Percentiles rank a stretch among this genome's conserved stretches.
Evolutionary conservation across 129 eudicot genomes (phyloP).

Genomic region (Solidago caesia): DNA sequence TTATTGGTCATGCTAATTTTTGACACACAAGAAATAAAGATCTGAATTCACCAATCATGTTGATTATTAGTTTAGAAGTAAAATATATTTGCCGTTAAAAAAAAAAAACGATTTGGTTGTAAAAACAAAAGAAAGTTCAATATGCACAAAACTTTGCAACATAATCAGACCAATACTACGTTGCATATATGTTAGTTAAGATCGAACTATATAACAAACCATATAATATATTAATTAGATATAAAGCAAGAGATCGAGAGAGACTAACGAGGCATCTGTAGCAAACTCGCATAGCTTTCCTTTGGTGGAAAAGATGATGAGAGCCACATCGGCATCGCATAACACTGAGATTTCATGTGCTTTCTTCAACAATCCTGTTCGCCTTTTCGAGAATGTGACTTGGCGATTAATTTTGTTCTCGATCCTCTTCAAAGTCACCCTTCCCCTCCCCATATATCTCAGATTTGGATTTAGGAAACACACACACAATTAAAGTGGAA

Average conservation of each 20-base stretch:
- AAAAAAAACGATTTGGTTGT: too few relatives aligned
- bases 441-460: constrained; percentile 72
- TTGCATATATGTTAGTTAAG: too few relatives aligned
- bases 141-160: too few relatives aligned
- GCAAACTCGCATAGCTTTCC: constrained; percentile 78
- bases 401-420: constrained; percentile 80
- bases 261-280: constrained; percentile 54
- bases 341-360: constrained; percentile 81
- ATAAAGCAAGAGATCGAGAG: background rate
- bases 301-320: constrained; percentile 66
- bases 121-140: too few relatives aligned
- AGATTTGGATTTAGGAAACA: background rate
- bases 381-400: constrained; percentile 65
- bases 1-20: background rate
- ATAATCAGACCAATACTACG: too few relatives aligned
- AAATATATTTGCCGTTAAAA: too few relatives aligned
- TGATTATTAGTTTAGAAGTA: too few relatives aligned
- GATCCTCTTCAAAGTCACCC: constrained; percentile 70
- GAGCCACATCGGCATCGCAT: constrained; percentile 71
- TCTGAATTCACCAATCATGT: too few relatives aligned
- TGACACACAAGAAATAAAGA: too few relatives aligned
- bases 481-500: background rate
- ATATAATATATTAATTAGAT: too few relatives aligned
- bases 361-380: constrained; percentile 67
- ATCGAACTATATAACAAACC: too few relatives aligned